These are phyloP conservation scores for Galerina marginata DNA, from an alignment of 768 basidiomycete species.

Conservation along the genomic window DNA sequence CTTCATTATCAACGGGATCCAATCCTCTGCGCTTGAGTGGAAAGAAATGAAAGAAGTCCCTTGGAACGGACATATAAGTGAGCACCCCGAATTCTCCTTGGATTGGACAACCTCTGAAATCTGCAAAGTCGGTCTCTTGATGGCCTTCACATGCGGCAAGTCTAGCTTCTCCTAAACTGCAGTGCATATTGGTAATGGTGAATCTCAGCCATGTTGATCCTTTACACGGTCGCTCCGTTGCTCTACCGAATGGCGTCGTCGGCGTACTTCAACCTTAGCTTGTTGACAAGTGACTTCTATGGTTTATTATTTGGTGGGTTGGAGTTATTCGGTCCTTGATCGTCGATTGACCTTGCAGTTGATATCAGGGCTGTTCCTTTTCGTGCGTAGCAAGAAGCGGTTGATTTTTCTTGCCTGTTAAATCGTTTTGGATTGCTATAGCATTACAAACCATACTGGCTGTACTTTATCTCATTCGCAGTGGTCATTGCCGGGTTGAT, in stretches of 20 bases:
- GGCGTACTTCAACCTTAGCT: constrained; percentile 82
- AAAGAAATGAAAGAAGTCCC: constrained; percentile 63
- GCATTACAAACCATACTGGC: constrained; percentile 87
- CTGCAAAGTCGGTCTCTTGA: constrained; percentile 47
- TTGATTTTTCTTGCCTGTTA: background rate
- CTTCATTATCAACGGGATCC: constrained; percentile 76
- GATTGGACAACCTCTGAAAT: constrained; percentile 1
- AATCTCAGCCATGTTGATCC: constrained; percentile 74
- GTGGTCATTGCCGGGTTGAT: constrained; percentile 76
- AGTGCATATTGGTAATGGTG: constrained; percentile 6
- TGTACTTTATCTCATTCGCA: constrained; percentile 83
- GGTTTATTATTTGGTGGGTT: constrained; percentile 77
- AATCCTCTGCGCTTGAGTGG: constrained; percentile 79
- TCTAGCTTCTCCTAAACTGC: background rate
- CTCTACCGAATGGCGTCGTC: constrained; percentile 87
- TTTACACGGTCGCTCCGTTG: constrained; percentile 87
- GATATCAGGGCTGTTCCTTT: constrained; percentile 52
- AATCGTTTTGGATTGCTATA: constrained; percentile 29
- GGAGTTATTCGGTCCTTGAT: constrained; percentile 12
- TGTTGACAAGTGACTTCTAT: constrained; percentile 90
- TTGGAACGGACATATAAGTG: constrained; percentile 78
- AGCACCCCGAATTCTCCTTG: constrained; percentile 27
- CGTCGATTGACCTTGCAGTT: constrained; percentile 2
- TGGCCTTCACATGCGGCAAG: constrained; percentile 45
- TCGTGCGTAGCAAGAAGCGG: constrained; percentile 37